Conservation (phyloP, 1,139 yeast species). For the Lodderomyces orthopsilosis region DNA sequence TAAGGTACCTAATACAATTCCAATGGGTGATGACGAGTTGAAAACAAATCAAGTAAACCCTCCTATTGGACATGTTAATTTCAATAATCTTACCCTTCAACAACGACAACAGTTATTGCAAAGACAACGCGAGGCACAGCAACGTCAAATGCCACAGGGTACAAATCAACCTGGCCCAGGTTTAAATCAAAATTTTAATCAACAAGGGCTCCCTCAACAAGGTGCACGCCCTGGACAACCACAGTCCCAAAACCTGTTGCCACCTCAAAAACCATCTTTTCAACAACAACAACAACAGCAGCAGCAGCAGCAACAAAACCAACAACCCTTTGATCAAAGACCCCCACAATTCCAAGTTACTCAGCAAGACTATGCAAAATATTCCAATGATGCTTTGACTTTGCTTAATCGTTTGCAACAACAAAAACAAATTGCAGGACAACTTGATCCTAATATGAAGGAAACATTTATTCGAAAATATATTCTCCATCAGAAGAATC, state of each 20-base stretch:
- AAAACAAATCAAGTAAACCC: not conserved
- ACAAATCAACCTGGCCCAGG: not conserved
- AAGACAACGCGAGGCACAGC: slow-evolving; percentile 21
- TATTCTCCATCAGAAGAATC: slow-evolving; percentile 41
- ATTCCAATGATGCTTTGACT: slow-evolving; percentile 42
- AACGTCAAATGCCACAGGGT: not conserved
- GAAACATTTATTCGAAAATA: slow-evolving; percentile 41
- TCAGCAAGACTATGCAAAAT: slow-evolving; percentile 41
- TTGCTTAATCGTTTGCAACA: slow-evolving; percentile 38
- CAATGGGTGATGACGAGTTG: not conserved
- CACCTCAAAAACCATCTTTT: slow-evolving; percentile 9
- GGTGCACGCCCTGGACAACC: slow-evolving; percentile 18
- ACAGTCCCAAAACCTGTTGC: slow-evolving; percentile 12
- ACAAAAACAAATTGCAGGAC: slow-evolving; percentile 34
- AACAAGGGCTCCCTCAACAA: slow-evolving; percentile 14
- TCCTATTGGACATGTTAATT: slow-evolving; percentile 5
- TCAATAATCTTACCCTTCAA: slow-evolving; percentile 32
- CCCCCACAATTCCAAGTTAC: slow-evolving; percentile 42
- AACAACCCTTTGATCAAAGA: slow-evolving; percentile 14
- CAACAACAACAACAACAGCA: slow-evolving; percentile 16
- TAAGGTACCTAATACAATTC: slow-evolving; percentile 9
- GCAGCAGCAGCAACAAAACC: slow-evolving; percentile 13
- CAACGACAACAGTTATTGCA: slow-evolving; percentile 37
- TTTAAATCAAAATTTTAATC: slow-evolving; percentile 4
- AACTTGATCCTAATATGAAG: slow-evolving; percentile 29